Conservation (phyloP, 345 rosid species). For the Bruguiera gymnorhiza region DNA sequence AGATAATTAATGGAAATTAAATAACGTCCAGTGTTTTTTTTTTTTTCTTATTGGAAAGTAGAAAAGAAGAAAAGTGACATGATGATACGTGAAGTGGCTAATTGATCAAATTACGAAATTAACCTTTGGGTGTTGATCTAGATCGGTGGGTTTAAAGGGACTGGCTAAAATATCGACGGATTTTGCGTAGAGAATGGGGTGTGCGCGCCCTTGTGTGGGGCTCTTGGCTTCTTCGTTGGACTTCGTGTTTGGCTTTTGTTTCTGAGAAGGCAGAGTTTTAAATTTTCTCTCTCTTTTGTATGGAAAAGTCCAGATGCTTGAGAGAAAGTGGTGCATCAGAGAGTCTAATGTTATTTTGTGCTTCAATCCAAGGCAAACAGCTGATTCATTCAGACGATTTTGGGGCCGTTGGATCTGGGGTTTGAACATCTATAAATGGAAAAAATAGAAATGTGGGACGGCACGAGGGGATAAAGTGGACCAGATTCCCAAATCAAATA, state of each 20-base stretch:
- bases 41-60: no score
- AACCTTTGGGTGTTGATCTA: slow-evolving; percentile 30
- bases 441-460: not conserved
- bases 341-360: slow-evolving; percentile 7
- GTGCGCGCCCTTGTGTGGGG: slow-evolving; percentile 10
- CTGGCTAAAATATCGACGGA: slow-evolving; percentile 19
- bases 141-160: slow-evolving; percentile 14
- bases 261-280: no score
- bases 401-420: slow-evolving; percentile 32
- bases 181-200: slow-evolving; percentile 17
- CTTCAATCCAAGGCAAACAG: slow-evolving; percentile 14
- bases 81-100: not conserved
- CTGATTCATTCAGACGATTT: slow-evolving; percentile 10
- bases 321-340: not conserved
- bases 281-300: not conserved
- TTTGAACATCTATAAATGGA: not conserved
- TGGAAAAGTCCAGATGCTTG: not conserved
- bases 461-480: slow-evolving; percentile 23
- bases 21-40: slow-evolving; percentile 8
- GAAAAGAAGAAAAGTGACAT: no score
- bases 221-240: not conserved
- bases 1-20: not conserved
- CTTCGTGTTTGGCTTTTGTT: no score
- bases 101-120: slow-evolving; percentile 33
- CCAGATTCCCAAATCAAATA: slow-evolving; percentile 20